phyloP scores from a whole-genome alignment of 2,329 filamentous ascomycete species.

The Malbranchea zuffiana region DNA sequence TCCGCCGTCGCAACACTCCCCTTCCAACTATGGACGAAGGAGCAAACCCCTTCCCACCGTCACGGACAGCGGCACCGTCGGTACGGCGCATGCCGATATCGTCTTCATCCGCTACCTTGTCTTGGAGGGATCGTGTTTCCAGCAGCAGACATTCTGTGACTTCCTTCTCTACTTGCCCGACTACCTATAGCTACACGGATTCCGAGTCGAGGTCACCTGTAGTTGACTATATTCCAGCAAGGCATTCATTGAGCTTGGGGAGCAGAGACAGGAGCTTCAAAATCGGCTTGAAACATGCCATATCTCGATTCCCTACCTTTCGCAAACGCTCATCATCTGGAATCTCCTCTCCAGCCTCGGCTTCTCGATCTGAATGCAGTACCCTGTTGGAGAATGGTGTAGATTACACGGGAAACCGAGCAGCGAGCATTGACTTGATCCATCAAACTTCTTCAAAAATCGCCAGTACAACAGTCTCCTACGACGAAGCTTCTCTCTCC shows the following conservation, averaged over 20 bases:
- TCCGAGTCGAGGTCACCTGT: constrained; percentile 16
- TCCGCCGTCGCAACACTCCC: background rate
- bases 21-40: background rate
- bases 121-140: constrained; percentile 12
- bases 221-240: constrained; percentile 11
- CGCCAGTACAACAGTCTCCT: too few species aligned
- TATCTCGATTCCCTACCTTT: constrained; percentile 11
- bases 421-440: constrained; percentile 4
- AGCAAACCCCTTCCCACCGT: background rate
- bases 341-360: background rate
- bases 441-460: too few species aligned
- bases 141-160: constrained; percentile 30
- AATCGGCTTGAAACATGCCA: constrained; percentile 12
- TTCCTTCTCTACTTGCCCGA: constrained; percentile 31
- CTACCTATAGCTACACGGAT: constrained; percentile 30
- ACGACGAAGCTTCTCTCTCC: constrained; percentile 26
- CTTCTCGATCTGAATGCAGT: background rate
- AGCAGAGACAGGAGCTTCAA: constrained; percentile 10
- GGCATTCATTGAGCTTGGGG: constrained; percentile 19
- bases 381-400: background rate
- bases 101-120: constrained; percentile 22
- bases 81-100: constrained; percentile 24
- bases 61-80: constrained; percentile 21
- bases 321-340: constrained; percentile 7
- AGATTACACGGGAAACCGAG: background rate